phyloP scores from a whole-genome alignment of 352 stramenopile species.

The Pythium pyrilobum region DNA sequence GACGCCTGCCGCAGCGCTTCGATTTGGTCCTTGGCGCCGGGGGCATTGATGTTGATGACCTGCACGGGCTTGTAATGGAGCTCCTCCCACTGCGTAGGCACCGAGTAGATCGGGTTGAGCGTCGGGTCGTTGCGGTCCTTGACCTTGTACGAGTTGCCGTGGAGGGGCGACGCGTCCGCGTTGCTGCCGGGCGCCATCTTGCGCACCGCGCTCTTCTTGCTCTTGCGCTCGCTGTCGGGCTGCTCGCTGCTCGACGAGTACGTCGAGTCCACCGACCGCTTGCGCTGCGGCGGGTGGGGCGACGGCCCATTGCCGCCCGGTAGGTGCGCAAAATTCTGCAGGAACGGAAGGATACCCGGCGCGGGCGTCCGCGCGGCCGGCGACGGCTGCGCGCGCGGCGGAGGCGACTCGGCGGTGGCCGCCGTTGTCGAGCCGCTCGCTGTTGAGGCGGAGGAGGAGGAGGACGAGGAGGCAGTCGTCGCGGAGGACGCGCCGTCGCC shows the following conservation, averaged over 20 bases:
- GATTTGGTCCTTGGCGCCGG: constrained; percentile 47
- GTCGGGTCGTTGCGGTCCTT: constrained; percentile 14
- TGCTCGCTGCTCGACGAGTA: constrained; percentile 9
- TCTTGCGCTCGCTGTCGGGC: not conserved
- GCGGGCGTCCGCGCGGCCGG: too few relatives aligned
- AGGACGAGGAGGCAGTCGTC: too few relatives aligned
- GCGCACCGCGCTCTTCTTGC: constrained; percentile 5
- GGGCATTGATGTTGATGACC: constrained; percentile 57
- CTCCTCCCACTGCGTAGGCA: constrained; percentile 69
- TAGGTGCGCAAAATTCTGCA: not conserved
- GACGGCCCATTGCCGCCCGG: not conserved
- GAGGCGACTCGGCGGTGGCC: too few relatives aligned
- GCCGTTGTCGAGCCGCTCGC: too few relatives aligned
- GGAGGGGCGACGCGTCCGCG: not conserved
- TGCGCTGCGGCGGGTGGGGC: not conserved
- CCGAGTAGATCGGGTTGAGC: constrained; percentile 47
- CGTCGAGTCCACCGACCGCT: constrained; percentile 16
- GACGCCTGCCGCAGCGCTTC: constrained; percentile 58
- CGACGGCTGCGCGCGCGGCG: too few relatives aligned
- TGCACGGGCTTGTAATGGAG: constrained; percentile 57
- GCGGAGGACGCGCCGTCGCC: too few relatives aligned
- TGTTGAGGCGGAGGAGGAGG: too few relatives aligned
- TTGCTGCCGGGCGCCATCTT: constrained; percentile 12
- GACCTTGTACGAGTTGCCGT: constrained; percentile 3
- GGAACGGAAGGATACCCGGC: too few relatives aligned